phyloP scores from a whole-genome alignment of 1,284 basidiomycete genomes.

The Pseudozyma tsukubaensis region DNA sequence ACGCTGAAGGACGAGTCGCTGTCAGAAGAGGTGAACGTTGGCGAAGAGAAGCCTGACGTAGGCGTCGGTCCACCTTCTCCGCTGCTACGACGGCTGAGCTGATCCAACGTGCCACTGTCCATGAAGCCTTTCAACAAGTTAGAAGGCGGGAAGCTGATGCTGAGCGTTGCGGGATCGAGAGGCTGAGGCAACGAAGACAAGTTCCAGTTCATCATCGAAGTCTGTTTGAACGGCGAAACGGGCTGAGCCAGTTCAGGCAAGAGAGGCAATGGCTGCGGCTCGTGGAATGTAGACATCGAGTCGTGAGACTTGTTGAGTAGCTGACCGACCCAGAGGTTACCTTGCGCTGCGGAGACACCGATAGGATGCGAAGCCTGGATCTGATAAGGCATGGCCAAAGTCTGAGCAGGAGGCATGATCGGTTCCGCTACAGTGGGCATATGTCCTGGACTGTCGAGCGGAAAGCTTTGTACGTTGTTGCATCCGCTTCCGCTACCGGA shows the following conservation, averaged over 20 bases:
- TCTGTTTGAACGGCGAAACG: conserved; percentile 48
- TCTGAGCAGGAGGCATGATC: conserved; percentile 14
- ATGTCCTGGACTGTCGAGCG: conserved; percentile 19
- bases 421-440: conserved; percentile 12
- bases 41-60: conserved; percentile 31
- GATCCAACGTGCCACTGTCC: conserved; percentile 21
- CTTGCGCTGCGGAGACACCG: conserved; percentile 8
- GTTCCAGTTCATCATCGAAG: conserved; percentile 42
- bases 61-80: conserved; percentile 10
- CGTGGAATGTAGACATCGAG: conserved; percentile 9
- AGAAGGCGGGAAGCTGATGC: conserved; percentile 11
- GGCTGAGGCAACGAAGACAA: conserved; percentile 25
- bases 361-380: conserved; percentile 39
- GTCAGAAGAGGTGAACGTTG: conserved; percentile 38
- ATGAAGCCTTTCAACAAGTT: conserved; percentile 16
- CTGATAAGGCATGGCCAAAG: conserved; percentile 29
- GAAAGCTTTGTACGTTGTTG: conserved; percentile 1
- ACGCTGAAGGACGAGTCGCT: conserved; percentile 41
- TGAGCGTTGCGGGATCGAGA: conserved; percentile 23
- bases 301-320: conserved; percentile 35
- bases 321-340: conserved; percentile 42
- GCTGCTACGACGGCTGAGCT: conserved; percentile 20
- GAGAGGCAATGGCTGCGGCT: conserved; percentile 16
- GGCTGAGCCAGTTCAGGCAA: conserved; percentile 26
- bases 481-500: conserved; percentile 11